Percentiles rank a stretch among this genome's conserved stretches.
phyloP scores from a whole-genome alignment of 495 filamentous ascomycete genomes.

The Penicillium simplicissimum region DNA sequence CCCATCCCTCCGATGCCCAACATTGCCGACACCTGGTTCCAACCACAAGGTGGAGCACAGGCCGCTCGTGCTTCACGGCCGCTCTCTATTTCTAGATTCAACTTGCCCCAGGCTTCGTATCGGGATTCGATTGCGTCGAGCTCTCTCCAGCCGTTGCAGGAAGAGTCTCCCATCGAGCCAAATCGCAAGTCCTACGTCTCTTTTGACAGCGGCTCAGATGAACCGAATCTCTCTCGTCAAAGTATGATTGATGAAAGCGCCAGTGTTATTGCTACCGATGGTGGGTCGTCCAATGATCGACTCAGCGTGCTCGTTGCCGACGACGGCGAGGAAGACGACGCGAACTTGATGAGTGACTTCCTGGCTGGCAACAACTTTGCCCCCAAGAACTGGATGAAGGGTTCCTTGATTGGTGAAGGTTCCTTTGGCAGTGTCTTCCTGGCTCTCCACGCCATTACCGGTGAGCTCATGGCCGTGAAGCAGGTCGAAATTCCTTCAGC shows the following conservation, averaged over 20 bases:
- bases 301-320: conserved; percentile 61
- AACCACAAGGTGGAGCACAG: conserved; percentile 51
- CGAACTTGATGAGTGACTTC: conserved; percentile 71
- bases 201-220: conserved; percentile 84
- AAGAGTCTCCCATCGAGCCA: conserved; percentile 86
- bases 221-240: conserved; percentile 63
- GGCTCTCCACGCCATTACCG: conserved; percentile 94
- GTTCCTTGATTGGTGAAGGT: conserved; percentile 92
- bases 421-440: conserved; percentile 97
- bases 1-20: conserved; percentile 88
- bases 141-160: conserved; percentile 83
- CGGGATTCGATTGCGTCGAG: conserved; percentile 86
- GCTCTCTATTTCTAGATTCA: conserved; percentile 62
- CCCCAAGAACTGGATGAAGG: conserved; percentile 98
- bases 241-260: conserved; percentile 86
- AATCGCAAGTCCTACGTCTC: conserved; percentile 96
- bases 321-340: conserved; percentile 73
- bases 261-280: conserved; percentile 64
- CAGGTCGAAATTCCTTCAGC: conserved; percentile 92
- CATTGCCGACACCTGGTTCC: conserved; percentile 92
- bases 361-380: conserved; percentile 91
- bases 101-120: conserved; percentile 60
- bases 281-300: conserved; percentile 68
- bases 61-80: conserved; percentile 54
- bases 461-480: conserved; percentile 97